A percentile compares a stretch with the other conserved stretches of the same genome.
Evolutionary conservation across 2,329 filamentous ascomycete genomes (phyloP).

Genomic region (Orbilia blumenaviensis): DNA sequence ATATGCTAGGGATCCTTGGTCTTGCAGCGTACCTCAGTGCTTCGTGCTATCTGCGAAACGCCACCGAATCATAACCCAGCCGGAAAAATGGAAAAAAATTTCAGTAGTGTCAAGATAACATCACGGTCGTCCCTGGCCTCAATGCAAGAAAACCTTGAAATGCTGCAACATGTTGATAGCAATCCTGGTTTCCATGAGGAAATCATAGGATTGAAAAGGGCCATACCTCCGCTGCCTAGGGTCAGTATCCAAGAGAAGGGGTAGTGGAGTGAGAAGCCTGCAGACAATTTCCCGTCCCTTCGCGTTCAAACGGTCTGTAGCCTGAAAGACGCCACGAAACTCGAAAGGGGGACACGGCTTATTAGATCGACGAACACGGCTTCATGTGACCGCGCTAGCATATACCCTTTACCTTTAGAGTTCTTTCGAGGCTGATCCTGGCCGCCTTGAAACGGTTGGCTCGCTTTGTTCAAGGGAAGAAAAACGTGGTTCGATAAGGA

Average conservation of each 20-base stretch:
- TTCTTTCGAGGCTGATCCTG: constrained; percentile 27
- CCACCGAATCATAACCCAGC: constrained; percentile 29
- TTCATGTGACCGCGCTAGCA: constrained; percentile 46
- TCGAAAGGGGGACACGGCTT: constrained; percentile 43
- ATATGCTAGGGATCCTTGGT: neutral
- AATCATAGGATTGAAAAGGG: neutral
- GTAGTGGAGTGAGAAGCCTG: constrained; percentile 15
- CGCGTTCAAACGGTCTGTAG: constrained; percentile 34
- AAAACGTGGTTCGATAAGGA: constrained; percentile 22
- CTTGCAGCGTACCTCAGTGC: neutral
- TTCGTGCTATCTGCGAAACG: neutral
- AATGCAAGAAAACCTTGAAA: neutral
- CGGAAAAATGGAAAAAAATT: neutral
- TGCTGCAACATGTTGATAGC: too few species aligned
- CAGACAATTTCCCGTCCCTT: constrained; percentile 50
- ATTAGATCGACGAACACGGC: constrained; percentile 41
- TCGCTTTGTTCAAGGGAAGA: constrained; percentile 14
- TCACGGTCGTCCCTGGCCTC: too few species aligned
- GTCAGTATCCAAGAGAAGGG: constrained; percentile 20
- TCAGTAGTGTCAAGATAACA: too few species aligned
- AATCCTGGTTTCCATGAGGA: too few species aligned
- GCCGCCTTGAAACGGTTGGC: constrained; percentile 33
- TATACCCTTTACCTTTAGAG: neutral
- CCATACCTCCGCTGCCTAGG: neutral
- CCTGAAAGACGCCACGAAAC: constrained; percentile 53